Base-by-base conservation (phyloP, 116 monocot genomes). In the Cymodocea nodosa region DNA sequence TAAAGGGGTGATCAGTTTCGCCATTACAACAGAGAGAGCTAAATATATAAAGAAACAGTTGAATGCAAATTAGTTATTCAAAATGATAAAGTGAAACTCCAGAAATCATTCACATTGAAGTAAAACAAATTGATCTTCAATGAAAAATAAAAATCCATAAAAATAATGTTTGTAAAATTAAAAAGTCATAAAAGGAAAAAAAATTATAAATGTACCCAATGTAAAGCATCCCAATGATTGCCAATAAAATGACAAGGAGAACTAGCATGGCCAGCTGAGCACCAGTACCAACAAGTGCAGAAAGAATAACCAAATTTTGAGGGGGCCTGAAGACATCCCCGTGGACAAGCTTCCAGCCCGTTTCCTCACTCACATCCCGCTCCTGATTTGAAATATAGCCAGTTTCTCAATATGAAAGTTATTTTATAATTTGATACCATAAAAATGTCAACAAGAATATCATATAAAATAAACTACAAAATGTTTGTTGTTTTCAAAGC, bases 261-360 rank as follows among this genome's bases (percentile, higher is more conserved):
- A 92, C 73, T 75, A 98, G 98, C 60, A 81, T 67, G 22, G 89
- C 80, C 62, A 98, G 68, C 70, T 98, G 98, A 56, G 98, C 76
- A 52, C 98, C 92, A 39, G 82, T 89, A 64, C 98, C 98, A 71
- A 98, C 98, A 72, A 91, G 60, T 66, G 98, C 76, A 54, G 92
- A 98, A 71, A 98, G 92, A 73, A 98, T 65, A 68, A 79, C 89
- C 62, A 98, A 80, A 79, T 80, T 88, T 35, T 63, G 75, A 61
- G 92, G 75, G 71, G 98, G 78, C 24, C 98, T 78, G 69, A 92
- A 98, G 15, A 98, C 98, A 79, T 98, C 98, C 11, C 98, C 98
- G 79, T 98, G 98, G 54, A 98, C 89, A 83, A 92, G 89, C 68
- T 98, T 98, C 98, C 92, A 98, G 59, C 92, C 98, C 63, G 98